These are phyloP conservation scores for Annulohypoxylon moriforme DNA, from an alignment of 495 filamentous ascomycete species.

Conservation along the genomic window DNA sequence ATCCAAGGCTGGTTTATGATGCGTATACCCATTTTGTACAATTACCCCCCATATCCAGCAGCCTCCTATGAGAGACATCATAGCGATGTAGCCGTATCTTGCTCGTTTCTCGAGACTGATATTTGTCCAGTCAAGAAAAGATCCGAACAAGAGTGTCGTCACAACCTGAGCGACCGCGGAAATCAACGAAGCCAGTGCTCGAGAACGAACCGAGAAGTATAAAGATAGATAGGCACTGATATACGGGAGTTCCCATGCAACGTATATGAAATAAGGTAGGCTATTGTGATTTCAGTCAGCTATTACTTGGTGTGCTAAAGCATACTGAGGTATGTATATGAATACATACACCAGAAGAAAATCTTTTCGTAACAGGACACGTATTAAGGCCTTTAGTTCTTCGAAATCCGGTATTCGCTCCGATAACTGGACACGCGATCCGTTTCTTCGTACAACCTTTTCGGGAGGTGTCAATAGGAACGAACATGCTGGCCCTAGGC, in stretches of 20 bases:
- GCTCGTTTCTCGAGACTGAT: constrained; percentile 17
- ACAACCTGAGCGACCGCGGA: constrained; percentile 17
- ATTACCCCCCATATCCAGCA: constrained; percentile 21
- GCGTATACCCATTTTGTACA: constrained; percentile 21
- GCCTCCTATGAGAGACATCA: constrained; percentile 13
- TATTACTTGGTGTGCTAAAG: not conserved
- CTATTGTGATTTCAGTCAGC: not conserved
- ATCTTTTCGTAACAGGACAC: not conserved
- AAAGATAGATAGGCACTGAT: constrained; percentile 15
- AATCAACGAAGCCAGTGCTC: constrained; percentile 15
- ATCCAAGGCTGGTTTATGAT: constrained; percentile 19
- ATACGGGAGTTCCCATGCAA: constrained; percentile 17
- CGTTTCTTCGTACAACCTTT: constrained; percentile 23
- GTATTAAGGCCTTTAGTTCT: constrained; percentile 9
- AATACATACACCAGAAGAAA: constrained; percentile 6
- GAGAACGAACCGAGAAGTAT: constrained; percentile 22
- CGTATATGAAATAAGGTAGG: constrained; percentile 5
- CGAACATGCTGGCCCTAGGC: constrained; percentile 10
- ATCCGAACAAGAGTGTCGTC: constrained; percentile 14
- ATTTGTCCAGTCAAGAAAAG: constrained; percentile 18
- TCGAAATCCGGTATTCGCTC: constrained; percentile 17
- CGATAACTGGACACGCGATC: constrained; percentile 7
- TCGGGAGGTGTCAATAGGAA: constrained; percentile 16
- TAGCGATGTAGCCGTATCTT: constrained; percentile 13
- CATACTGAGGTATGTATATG: not conserved